A percentile compares a stretch with the other conserved stretches of the same genome.
Evolutionary conservation across 305 asterid genomes (phyloP).

Genomic region (Solanum aculeatissimum): DNA sequence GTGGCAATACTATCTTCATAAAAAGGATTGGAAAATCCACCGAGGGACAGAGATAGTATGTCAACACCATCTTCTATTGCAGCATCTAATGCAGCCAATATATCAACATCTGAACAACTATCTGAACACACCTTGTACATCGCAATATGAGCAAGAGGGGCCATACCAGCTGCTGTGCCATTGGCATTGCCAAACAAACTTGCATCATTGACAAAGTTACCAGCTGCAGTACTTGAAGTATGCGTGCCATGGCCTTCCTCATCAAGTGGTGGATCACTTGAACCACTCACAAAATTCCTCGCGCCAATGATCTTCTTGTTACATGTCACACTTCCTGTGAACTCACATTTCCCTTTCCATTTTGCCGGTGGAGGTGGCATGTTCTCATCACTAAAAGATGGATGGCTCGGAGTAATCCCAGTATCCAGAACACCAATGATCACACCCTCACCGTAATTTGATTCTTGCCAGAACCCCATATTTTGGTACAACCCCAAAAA

Average conservation of each 20-base stretch:
- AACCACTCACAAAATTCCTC: neutral
- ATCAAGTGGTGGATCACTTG: conserved; percentile 1
- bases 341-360: conserved; percentile 16
- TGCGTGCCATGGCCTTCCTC: conserved; percentile 8
- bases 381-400: conserved; percentile 1
- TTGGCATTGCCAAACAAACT: conserved; percentile 17
- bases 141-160: conserved; percentile 43
- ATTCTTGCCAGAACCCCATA: conserved; percentile 3
- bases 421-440: conserved; percentile 13
- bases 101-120: conserved; percentile 24
- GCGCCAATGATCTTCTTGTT: conserved; percentile 13
- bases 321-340: neutral
- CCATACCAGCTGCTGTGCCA: conserved; percentile 45
- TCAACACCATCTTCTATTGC: conserved; percentile 48
- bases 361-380: conserved; percentile 11
- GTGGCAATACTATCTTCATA: conserved; percentile 28
- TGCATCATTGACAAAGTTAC: neutral
- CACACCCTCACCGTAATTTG: conserved; percentile 9
- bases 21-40: conserved; percentile 20
- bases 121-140: conserved; percentile 34
- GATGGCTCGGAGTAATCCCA: conserved; percentile 7
- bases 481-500: conserved; percentile 6
- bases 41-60: conserved; percentile 38
- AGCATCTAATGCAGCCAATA: conserved; percentile 44
- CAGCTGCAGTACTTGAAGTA: conserved; percentile 7